Conservation (phyloP, 495 filamentous ascomycete genomes). For the Entonaema liquescens region DNA sequence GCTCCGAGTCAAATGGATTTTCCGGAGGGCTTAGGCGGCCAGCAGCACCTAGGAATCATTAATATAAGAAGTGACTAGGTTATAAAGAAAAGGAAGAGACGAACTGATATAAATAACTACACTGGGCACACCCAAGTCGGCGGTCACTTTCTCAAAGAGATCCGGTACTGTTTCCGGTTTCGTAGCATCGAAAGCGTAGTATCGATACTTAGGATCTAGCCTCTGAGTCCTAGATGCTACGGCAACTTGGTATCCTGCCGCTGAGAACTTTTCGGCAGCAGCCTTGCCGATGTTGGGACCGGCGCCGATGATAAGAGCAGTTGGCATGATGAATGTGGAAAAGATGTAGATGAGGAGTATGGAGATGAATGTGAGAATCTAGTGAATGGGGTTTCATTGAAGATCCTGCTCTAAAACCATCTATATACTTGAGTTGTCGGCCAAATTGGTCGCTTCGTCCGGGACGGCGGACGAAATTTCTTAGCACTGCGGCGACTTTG, state of each 20-base stretch:
- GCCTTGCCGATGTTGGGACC: slow-evolving; percentile 51
- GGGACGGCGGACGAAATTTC: neutral
- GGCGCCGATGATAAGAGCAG: slow-evolving; percentile 55
- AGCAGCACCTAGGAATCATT: neutral
- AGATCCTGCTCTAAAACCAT: neutral
- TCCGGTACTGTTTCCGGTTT: slow-evolving; percentile 48
- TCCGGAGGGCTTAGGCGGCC: neutral
- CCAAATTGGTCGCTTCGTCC: neutral
- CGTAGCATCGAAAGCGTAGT: slow-evolving; percentile 53
- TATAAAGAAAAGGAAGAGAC: slow-evolving; percentile 11
- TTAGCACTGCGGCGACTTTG: neutral
- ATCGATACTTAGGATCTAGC: slow-evolving; percentile 40
- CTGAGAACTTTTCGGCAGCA: slow-evolving; percentile 51
- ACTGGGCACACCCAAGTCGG: slow-evolving; percentile 48
- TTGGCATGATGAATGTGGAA: slow-evolving; percentile 24
- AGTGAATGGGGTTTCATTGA: neutral
- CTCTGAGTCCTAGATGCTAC: slow-evolving; percentile 48
- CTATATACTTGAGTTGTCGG: neutral
- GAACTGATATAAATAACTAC: slow-evolving; percentile 48
- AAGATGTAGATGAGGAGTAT: neutral
- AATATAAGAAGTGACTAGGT: slow-evolving; percentile 9
- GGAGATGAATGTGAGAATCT: neutral
- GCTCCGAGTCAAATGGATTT: slow-evolving; percentile 34
- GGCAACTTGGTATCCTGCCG: slow-evolving; percentile 55
- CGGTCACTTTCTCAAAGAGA: slow-evolving; percentile 53